A percentile compares a stretch with the other conserved stretches of the same genome.
Evolutionary conservation across 176 grass and related monocot genomes (phyloP).

Genomic region (Aegilops umbellulata): DNA sequence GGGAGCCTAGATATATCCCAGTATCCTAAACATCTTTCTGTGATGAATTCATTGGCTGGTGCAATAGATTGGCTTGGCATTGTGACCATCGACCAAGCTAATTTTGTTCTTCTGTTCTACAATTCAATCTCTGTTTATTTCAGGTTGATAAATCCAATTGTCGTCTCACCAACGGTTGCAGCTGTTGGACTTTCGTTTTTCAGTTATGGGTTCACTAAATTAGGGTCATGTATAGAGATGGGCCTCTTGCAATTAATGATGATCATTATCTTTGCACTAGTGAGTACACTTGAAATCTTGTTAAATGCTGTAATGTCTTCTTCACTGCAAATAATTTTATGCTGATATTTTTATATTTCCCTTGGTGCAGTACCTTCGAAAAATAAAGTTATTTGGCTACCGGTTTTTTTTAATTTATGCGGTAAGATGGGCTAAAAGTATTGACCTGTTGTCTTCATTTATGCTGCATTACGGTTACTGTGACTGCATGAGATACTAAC

Average conservation of each 20-base stretch:
- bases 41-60: constrained; percentile 4
- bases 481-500: constrained; percentile 15
- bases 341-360: constrained; percentile 33
- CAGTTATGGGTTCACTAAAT: constrained; percentile 87
- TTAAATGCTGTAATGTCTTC: not conserved
- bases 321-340: not conserved
- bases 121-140: constrained; percentile 32
- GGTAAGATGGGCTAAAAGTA: constrained; percentile 38
- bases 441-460: constrained; percentile 5
- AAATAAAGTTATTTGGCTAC: constrained; percentile 94
- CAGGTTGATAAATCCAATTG: constrained; percentile 98
- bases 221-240: constrained; percentile 91
- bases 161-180: constrained; percentile 87
- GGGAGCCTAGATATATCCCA: not conserved
- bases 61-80: not conserved
- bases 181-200: constrained; percentile 97
- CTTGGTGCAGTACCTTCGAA: constrained; percentile 80
- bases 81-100: not conserved
- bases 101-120: not conserved
- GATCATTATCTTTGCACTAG: constrained; percentile 88
- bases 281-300: constrained; percentile 56
- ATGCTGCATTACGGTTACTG: constrained; percentile 10
- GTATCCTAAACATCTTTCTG: not conserved
- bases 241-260: constrained; percentile 78
- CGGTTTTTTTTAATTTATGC: constrained; percentile 91